Evolutionary conservation across 2,329 filamentous ascomycete genomes (phyloP).

Genomic region (Nemania serpens): DNA sequence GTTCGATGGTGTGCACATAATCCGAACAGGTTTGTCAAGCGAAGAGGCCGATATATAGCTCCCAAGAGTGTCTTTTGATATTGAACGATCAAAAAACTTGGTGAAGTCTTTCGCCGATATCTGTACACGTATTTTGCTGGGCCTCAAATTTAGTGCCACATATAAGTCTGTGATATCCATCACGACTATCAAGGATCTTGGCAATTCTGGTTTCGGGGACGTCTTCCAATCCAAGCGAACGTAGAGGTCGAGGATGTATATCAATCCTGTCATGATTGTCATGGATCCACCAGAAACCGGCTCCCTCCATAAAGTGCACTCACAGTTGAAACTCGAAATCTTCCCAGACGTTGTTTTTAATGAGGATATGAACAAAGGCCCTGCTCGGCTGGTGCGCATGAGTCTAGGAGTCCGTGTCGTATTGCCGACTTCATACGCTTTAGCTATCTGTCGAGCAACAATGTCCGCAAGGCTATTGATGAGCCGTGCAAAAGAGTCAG

Average conservation of each 20-base stretch:
- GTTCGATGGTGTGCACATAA: neutral
- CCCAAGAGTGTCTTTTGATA: neutral
- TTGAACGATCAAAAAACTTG: no score
- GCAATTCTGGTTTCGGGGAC: neutral
- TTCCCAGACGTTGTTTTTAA: no score
- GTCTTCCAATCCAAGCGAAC: no score
- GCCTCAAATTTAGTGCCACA: neutral
- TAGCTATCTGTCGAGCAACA: no score
- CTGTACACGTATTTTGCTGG: neutral
- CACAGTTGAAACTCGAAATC: no score
- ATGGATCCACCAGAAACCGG: neutral
- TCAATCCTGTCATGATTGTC: neutral
- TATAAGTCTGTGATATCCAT: conserved; percentile 1
- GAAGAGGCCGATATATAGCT: neutral
- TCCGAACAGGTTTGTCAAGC: neutral
- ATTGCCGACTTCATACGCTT: no score
- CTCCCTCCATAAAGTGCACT: conserved; percentile 2
- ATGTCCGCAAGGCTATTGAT: no score
- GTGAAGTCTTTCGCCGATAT: neutral
- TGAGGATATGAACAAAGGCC: no score
- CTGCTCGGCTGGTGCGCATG: no score
- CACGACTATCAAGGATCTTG: neutral
- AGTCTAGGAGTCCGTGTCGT: no score
- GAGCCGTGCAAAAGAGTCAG: no score
- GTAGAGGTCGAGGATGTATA: neutral